phyloP scores from a whole-genome alignment of 352 stramenopile genomes.

The Pythium dissotocum region DNA sequence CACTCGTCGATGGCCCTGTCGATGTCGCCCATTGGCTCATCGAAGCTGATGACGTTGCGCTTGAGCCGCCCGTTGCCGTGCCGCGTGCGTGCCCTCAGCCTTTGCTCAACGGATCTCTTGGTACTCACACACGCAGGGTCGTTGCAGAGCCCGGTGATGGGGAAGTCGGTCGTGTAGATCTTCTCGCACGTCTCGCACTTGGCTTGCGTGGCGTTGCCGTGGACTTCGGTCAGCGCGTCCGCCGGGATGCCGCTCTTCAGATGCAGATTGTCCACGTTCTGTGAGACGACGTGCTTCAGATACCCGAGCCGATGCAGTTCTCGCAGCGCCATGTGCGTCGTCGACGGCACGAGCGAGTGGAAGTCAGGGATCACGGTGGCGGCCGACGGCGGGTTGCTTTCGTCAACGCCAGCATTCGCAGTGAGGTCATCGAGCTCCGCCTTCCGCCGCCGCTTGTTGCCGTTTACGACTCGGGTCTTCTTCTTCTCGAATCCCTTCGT shows the following conservation, averaged over 20 bases:
- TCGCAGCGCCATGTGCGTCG: slow-evolving; percentile 79
- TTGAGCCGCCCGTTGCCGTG: slow-evolving; percentile 77
- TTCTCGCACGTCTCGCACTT: slow-evolving; percentile 88
- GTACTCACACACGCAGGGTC: slow-evolving; percentile 62
- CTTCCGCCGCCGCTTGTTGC: slow-evolving; percentile 15
- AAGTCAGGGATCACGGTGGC: slow-evolving; percentile 53
- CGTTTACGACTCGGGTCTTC: not conserved
- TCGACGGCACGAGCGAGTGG: slow-evolving; percentile 64
- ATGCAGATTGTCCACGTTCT: slow-evolving; percentile 87
- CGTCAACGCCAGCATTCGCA: not conserved
- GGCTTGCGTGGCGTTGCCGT: slow-evolving; percentile 80
- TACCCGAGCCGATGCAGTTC: slow-evolving; percentile 74
- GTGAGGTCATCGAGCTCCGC: slow-evolving; percentile 4
- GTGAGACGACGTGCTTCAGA: slow-evolving; percentile 78
- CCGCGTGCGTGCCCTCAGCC: slow-evolving; percentile 62
- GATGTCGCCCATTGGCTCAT: slow-evolving; percentile 79
- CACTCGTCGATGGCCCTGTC: slow-evolving; percentile 80
- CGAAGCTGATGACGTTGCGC: slow-evolving; percentile 80
- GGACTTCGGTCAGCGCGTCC: slow-evolving; percentile 64
- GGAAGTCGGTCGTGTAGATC: slow-evolving; percentile 74
- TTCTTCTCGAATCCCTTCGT: slow-evolving; percentile 57
- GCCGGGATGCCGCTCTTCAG: slow-evolving; percentile 75
- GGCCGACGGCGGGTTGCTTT: not conserved
- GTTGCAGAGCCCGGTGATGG: slow-evolving; percentile 67
- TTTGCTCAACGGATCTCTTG: slow-evolving; percentile 60